Conservation (phyloP, 176 grass and related monocot genomes). For the Oryza australiensis region DNA sequence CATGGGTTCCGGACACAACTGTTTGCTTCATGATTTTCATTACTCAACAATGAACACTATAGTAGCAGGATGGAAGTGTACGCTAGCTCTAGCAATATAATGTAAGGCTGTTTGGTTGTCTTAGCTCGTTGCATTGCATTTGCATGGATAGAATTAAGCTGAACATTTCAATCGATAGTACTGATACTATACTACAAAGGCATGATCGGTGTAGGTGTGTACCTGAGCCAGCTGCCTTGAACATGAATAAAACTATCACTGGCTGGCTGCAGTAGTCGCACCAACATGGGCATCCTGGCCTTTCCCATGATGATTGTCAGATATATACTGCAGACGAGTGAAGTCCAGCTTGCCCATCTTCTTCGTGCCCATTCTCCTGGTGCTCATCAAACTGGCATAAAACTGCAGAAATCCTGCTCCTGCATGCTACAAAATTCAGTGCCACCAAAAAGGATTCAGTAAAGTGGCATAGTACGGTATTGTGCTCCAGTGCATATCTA, state of each 20-base stretch:
- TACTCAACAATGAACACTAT: not conserved
- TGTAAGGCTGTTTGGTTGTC: not conserved
- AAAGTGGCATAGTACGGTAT: slow-evolving; percentile 18
- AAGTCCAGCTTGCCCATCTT: slow-evolving; percentile 39
- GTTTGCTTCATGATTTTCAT: not conserved
- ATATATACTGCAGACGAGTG: slow-evolving; percentile 6
- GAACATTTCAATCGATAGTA: slow-evolving; percentile 2
- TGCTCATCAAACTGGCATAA: not conserved
- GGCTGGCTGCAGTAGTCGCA: not conserved
- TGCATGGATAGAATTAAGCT: not conserved
- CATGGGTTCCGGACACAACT: not conserved
- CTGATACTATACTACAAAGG: not conserved
- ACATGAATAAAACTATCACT: slow-evolving; percentile 24
- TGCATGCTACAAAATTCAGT: not conserved
- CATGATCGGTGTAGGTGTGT: not conserved
- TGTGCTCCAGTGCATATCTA: not conserved
- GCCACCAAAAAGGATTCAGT: not conserved
- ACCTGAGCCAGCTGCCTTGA: not conserved
- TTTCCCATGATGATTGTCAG: slow-evolving; percentile 6
- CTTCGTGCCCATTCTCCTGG: slow-evolving; percentile 16
- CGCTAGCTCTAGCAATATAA: not conserved
- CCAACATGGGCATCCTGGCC: not conserved
- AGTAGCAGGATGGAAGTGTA: not conserved
- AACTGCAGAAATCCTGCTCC: not conserved
- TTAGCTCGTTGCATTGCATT: not conserved